Conservation (phyloP, 176 grass and related monocot species). For the Hordeum marinum region DNA sequence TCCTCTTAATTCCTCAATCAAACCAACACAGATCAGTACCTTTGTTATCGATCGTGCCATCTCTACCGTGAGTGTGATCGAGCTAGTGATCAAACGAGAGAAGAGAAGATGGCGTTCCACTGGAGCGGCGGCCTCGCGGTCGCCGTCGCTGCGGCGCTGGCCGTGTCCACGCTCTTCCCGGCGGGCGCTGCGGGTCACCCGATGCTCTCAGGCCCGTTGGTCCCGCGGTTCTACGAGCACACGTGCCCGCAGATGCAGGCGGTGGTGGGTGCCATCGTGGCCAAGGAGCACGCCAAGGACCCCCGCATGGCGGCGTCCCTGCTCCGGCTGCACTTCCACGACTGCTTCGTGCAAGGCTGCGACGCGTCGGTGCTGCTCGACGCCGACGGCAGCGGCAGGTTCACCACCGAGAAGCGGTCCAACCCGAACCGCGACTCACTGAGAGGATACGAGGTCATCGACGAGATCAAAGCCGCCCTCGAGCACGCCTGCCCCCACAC, state of each 20-base stretch:
- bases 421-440: conserved; percentile 74
- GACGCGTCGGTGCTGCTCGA: conserved; percentile 83
- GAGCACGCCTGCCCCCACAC: conserved; percentile 67
- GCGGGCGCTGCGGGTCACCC: neutral
- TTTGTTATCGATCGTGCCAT: neutral
- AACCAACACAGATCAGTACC: neutral
- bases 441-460: conserved; percentile 76
- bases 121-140: conserved; percentile 24
- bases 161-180: conserved; percentile 1
- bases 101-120: conserved; percentile 18
- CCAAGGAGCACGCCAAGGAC: conserved; percentile 62
- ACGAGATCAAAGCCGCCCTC: conserved; percentile 76
- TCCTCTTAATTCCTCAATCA: neutral
- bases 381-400: conserved; percentile 57
- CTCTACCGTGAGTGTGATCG: neutral
- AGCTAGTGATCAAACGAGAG: neutral
- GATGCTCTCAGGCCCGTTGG: conserved; percentile 21
- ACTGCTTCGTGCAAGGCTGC: conserved; percentile 94
- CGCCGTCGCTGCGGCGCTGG: neutral
- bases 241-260: conserved; percentile 62
- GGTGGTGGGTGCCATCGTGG: conserved; percentile 55
- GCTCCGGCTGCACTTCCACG: conserved; percentile 89
- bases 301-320: conserved; percentile 85
- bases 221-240: conserved; percentile 73
- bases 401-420: conserved; percentile 75